Conservation (phyloP, 2,329 filamentous ascomycete genomes). For the Fusarium abutilonis region DNA sequence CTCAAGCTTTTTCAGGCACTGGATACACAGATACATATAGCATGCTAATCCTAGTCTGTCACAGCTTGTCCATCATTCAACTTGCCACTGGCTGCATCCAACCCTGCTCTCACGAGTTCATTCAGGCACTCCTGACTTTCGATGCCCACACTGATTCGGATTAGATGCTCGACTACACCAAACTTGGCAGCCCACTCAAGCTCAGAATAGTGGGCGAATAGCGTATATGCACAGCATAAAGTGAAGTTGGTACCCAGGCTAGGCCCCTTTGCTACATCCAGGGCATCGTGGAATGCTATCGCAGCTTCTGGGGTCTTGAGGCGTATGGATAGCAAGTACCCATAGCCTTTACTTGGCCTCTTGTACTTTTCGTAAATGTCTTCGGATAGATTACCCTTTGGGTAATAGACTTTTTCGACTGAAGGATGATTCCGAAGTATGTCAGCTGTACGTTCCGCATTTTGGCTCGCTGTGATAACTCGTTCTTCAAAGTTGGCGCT, state of each 20-base stretch:
- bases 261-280: conserved; percentile 60
- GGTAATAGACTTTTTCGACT: conserved; percentile 53
- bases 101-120: conserved; percentile 23
- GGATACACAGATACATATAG: too few relatives aligned
- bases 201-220: conserved; percentile 52
- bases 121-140: conserved; percentile 51
- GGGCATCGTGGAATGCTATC: conserved; percentile 58
- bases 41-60: too few relatives aligned
- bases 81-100: conserved; percentile 21
- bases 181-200: conserved; percentile 52
- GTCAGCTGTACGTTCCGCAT: conserved; percentile 43
- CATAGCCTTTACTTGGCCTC: conserved; percentile 58
- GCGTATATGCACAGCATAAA: conserved; percentile 55
- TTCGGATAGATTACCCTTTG: conserved; percentile 51
- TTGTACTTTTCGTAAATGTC: conserved; percentile 46
- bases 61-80: not conserved
- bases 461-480: conserved; percentile 45
- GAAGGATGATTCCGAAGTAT: conserved; percentile 40
- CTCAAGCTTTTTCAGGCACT: too few relatives aligned
- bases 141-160: conserved; percentile 58
- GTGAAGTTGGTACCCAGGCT: conserved; percentile 63
- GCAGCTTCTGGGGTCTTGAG: conserved; percentile 53
- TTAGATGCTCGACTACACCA: conserved; percentile 53
- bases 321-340: conserved; percentile 62
- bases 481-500: conserved; percentile 51